These are phyloP conservation scores for Diutina siamensis DNA, from an alignment of 1,139 yeast genomes.

Conservation along the genomic window DNA sequence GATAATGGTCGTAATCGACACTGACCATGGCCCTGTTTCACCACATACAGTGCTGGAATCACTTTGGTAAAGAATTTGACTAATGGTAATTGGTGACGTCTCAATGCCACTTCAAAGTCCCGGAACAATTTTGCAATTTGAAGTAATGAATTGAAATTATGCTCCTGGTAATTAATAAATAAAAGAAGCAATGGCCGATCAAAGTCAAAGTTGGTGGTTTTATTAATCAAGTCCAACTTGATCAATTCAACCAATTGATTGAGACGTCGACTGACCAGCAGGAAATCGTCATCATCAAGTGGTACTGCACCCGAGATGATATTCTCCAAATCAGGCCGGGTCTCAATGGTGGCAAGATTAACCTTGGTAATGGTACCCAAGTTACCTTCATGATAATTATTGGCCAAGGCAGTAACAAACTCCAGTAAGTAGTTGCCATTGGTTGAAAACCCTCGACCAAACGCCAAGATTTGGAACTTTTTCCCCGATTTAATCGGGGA, in stretches of 20 bases:
- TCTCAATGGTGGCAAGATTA: constrained; percentile 20
- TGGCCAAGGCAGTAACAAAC: constrained; percentile 14
- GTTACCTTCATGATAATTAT: constrained; percentile 35
- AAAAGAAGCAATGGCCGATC: constrained; percentile 35
- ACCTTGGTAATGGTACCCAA: constrained; percentile 34
- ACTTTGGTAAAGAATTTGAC: constrained; percentile 42
- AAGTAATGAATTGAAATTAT: constrained; percentile 31
- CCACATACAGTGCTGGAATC: constrained; percentile 40
- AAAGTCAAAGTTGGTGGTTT: constrained; percentile 31
- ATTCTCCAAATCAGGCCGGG: constrained; percentile 22
- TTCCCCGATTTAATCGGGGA: constrained; percentile 41
- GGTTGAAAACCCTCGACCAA: background rate
- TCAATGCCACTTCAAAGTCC: constrained; percentile 32
- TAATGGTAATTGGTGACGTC: constrained; percentile 29
- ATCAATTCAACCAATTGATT: constrained; percentile 22
- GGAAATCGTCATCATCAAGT: constrained; percentile 11
- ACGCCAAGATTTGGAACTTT: constrained; percentile 34
- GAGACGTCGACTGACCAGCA: constrained; percentile 7
- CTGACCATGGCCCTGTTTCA: constrained; percentile 27
- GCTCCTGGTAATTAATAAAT: constrained; percentile 33
- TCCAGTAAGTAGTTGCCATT: background rate
- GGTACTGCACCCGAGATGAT: constrained; percentile 25
- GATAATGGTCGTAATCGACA: constrained; percentile 35
- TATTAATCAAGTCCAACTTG: constrained; percentile 29
- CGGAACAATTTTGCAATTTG: constrained; percentile 38